phyloP scores from a whole-genome alignment of 768 basidiomycete species.

The Pseudohyphozyma bogoriensis region DNA sequence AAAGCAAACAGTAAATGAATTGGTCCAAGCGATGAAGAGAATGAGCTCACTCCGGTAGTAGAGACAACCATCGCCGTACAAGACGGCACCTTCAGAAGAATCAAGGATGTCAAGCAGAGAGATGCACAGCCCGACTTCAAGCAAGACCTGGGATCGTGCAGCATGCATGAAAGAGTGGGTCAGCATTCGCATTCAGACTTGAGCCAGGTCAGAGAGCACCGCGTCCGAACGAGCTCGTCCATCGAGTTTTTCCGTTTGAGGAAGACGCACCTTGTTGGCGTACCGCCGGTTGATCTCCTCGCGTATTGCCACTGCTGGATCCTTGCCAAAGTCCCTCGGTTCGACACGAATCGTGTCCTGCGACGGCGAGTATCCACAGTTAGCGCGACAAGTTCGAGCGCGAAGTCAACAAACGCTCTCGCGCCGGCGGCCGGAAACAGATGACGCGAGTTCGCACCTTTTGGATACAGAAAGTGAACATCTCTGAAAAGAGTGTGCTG shows the following conservation, averaged over 20 bases:
- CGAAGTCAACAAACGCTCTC: not conserved
- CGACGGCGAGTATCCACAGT: too few relatives aligned
- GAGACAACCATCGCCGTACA: constrained; percentile 86
- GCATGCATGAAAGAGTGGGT: too few relatives aligned
- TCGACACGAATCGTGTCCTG: constrained; percentile 88
- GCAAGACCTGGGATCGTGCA: constrained; percentile 67
- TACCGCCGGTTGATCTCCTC: constrained; percentile 91
- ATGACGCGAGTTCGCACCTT: constrained; percentile 4
- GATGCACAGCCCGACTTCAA: constrained; percentile 83
- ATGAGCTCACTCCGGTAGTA: constrained; percentile 72
- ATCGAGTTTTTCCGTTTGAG: not conserved
- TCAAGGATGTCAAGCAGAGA: constrained; percentile 78
- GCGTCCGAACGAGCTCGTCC: too few relatives aligned
- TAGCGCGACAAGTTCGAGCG: too few relatives aligned
- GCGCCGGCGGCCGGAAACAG: not conserved
- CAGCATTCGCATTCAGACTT: too few relatives aligned
- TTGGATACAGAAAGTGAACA: constrained; percentile 30
- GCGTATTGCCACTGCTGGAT: constrained; percentile 66
- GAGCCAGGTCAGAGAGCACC: too few relatives aligned
- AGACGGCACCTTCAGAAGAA: constrained; percentile 80
- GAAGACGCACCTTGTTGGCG: constrained; percentile 51
- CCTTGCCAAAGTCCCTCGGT: constrained; percentile 70
- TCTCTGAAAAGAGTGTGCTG: too few relatives aligned
- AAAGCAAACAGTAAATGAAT: not conserved
- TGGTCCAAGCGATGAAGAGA: too few relatives aligned